phyloP scores from a whole-genome alignment of 768 basidiomycete genomes.

The Chiua virens region DNA sequence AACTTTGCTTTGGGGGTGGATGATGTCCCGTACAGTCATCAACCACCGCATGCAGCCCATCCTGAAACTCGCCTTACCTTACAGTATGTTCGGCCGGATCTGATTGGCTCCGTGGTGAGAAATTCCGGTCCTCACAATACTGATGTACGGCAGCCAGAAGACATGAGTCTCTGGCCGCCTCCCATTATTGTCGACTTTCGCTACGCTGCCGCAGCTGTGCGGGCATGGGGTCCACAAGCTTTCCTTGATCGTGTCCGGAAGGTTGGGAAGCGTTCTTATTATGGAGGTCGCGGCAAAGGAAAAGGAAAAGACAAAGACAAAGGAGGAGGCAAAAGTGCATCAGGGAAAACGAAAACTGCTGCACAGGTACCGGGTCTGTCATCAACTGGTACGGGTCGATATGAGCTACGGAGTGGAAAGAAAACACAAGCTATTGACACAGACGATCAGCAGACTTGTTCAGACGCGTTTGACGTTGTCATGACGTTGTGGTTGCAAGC shows the following conservation, averaged over 20 bases:
- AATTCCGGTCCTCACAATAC: no score
- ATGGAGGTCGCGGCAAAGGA: no score
- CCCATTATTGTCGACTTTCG: neutral
- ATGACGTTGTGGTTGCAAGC: neutral
- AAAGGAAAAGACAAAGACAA: no score
- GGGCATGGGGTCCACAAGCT: neutral
- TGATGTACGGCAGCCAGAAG: no score
- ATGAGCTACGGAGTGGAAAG: neutral
- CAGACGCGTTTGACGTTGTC: neutral
- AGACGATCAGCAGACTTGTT: neutral
- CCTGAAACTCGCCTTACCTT: no score
- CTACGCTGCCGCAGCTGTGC: neutral
- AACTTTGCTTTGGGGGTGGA: no score
- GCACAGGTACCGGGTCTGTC: neutral
- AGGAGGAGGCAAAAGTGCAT: neutral
- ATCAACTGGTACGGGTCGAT: neutral
- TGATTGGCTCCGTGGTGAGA: no score
- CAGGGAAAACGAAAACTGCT: neutral
- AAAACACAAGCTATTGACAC: neutral
- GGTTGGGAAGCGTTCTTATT: no score
- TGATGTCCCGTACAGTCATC: no score
- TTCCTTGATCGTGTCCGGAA: no score
- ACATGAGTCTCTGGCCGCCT: neutral
- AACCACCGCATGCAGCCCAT: no score
- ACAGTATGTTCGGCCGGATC: no score